Conservation (phyloP, 2,329 filamentous ascomycete species). For the Trichoderma arundinaceum region DNA sequence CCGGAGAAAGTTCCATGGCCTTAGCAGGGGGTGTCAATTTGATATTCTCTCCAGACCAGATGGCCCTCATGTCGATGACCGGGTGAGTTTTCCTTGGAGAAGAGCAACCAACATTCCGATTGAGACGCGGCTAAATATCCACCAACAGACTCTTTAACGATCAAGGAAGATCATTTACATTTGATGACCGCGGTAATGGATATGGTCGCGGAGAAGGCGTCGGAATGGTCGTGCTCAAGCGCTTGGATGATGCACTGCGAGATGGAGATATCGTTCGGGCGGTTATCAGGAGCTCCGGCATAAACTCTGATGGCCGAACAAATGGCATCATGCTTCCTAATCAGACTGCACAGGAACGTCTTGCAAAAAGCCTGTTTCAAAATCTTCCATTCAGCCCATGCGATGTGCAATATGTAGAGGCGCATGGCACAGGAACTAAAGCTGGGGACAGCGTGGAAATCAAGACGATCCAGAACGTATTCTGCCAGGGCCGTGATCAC, state of each 20-base stretch:
- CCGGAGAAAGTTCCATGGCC: constrained; percentile 42
- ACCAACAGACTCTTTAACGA: neutral
- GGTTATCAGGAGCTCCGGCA: constrained; percentile 44
- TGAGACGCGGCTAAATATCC: neutral
- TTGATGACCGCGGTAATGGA: constrained; percentile 52
- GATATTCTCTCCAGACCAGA: constrained; percentile 32
- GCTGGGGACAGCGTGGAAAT: constrained; percentile 33
- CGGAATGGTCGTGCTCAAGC: constrained; percentile 52
- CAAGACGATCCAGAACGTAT: constrained; percentile 26
- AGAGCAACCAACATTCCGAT: neutral
- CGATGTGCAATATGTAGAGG: constrained; percentile 11
- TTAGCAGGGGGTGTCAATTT: constrained; percentile 52
- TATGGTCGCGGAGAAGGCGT: constrained; percentile 52
- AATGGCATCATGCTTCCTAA: constrained; percentile 46
- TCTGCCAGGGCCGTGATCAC: neutral
- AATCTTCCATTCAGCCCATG: neutral
- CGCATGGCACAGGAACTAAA: constrained; percentile 34
- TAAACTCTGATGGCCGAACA: constrained; percentile 52
- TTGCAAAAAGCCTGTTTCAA: constrained; percentile 35
- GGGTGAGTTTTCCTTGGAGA: neutral
- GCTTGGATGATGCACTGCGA: constrained; percentile 48
- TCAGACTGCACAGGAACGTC: constrained; percentile 31
- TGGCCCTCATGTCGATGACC: constrained; percentile 20
- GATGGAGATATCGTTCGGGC: constrained; percentile 49
- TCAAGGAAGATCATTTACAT: constrained; percentile 36